Percentiles rank a stretch among this genome's conserved stretches.
Evolutionary conservation across 257 asterid species (phyloP).

Genomic region (Nicotiana knightiana): DNA sequence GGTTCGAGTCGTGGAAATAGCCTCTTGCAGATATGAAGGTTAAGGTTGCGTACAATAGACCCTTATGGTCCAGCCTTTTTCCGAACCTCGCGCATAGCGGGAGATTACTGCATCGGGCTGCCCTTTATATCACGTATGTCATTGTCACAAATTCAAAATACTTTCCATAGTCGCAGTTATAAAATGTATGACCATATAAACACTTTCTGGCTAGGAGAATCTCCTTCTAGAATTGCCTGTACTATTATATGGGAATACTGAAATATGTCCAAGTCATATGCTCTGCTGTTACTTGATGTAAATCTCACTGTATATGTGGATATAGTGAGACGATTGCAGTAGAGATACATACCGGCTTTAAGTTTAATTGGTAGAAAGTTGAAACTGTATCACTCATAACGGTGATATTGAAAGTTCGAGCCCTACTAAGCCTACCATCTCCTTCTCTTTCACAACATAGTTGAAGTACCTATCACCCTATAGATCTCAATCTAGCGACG

Average conservation of each 20-base stretch:
- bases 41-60: no score
- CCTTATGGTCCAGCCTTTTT: no score
- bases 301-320: not conserved
- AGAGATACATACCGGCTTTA: no score
- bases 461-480: not conserved
- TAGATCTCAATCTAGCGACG: not conserved
- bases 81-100: no score
- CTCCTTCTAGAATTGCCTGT: not conserved
- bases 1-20: no score
- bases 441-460: not conserved
- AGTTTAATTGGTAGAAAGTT: not conserved
- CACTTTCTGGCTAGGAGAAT: not conserved
- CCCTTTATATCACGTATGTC: not conserved
- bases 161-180: not conserved
- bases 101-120: no score
- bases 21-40: no score
- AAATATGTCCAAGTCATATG: not conserved
- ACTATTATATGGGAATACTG: not conserved
- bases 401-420: not conserved
- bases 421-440: not conserved
- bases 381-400: not conserved
- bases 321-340: not conserved
- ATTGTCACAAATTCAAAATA: not conserved
- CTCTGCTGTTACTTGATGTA: not conserved
- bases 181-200: not conserved